Base-by-base conservation (phyloP, 495 filamentous ascomycete species). In the Apodospora peruviana region DNA sequence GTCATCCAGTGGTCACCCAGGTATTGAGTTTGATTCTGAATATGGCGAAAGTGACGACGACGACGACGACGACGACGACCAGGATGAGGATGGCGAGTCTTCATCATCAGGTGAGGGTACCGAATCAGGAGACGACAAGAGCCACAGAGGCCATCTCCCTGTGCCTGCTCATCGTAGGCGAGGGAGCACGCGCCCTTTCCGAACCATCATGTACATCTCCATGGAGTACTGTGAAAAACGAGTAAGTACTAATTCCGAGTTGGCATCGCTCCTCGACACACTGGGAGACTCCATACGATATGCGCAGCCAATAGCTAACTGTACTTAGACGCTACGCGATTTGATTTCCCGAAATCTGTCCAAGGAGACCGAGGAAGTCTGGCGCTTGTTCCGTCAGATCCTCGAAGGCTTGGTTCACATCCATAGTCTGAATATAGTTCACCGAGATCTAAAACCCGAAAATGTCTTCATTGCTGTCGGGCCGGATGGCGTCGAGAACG, bases 201-300 rank as follows among this genome's bases (percentile, higher is more conserved):
- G 59, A 20, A 72, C 62, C 2, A 60, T 73, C 19, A 70, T 76
- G 66, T 76, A 75, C 50, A 75, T 76, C 22, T 74, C 72, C 23
- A 98, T 98, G 93, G 91, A 97, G 58, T 96, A 95, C 60, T 97
- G 94, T 61, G 93, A 96, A 62, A 90, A 87, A 57, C 83, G 89
- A 61, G 85, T 88, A 70, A 67, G 79, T 70, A 23, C 38, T 10
- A 12, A 14, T 49, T 5, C 23, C 42, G 34, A 36, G 51, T 5
- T 47, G 45, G 4, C 50, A 20, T 39, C 27, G 11, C 11, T 41
- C 12, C 10, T 20, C n/a, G n/a, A n/a, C n/a, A n/a, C n/a, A n/a
- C n/a, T n/a, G n/a, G n/a, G n/a, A n/a, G n/a, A n/a, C n/a, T n/a
- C n/a, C n/a, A n/a, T n/a, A n/a, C n/a, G n/a, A n/a, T n/a, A n/a